These are phyloP conservation scores for Ramularia collo-cygni DNA, from an alignment of 2,329 filamentous ascomycete species.

Conservation along the genomic window DNA sequence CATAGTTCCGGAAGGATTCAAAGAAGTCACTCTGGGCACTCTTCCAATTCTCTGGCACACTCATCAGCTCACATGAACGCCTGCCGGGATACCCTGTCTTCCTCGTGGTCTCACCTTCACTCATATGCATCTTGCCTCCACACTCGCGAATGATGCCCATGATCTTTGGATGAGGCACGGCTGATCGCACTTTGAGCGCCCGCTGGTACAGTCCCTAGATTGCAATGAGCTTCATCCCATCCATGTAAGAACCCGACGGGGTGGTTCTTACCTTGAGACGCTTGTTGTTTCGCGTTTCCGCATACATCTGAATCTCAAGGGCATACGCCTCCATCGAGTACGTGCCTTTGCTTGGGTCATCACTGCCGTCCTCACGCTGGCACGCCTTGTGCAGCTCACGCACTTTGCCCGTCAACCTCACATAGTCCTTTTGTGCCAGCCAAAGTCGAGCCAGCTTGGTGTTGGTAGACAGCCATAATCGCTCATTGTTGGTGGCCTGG, in stretches of 20 bases:
- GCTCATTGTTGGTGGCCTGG: constrained; percentile 94
- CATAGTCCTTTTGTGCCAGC: constrained; percentile 85
- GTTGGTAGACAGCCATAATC: constrained; percentile 95
- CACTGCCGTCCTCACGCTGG: constrained; percentile 75
- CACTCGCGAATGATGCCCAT: constrained; percentile 99
- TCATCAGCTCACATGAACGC: constrained; percentile 18
- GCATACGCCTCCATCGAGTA: constrained; percentile 95
- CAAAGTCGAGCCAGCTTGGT: constrained; percentile 91
- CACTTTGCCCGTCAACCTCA: constrained; percentile 71
- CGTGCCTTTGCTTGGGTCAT: constrained; percentile 92
- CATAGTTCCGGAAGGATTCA: constrained; percentile 97
- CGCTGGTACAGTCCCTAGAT: constrained; percentile 70
- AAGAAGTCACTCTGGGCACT: constrained; percentile 97
- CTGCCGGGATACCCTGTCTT: constrained; percentile 20
- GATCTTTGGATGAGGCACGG: constrained; percentile 95
- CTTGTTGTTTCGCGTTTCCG: constrained; percentile 95
- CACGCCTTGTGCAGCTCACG: constrained; percentile 84
- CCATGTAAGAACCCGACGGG: constrained; percentile 5
- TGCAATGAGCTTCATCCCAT: constrained; percentile 12
- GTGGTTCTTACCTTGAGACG: constrained; percentile 62
- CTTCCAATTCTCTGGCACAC: constrained; percentile 77
- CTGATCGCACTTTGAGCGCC: constrained; percentile 87
- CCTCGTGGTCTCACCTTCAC: constrained; percentile 52
- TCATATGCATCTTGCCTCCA: constrained; percentile 99
- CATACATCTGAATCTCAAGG: constrained; percentile 97